Percentiles rank a stretch among this genome's conserved stretches.
Conservation (phyloP, 2,329 filamentous ascomycete species). For the Ascosphaera aggregata region DNA sequence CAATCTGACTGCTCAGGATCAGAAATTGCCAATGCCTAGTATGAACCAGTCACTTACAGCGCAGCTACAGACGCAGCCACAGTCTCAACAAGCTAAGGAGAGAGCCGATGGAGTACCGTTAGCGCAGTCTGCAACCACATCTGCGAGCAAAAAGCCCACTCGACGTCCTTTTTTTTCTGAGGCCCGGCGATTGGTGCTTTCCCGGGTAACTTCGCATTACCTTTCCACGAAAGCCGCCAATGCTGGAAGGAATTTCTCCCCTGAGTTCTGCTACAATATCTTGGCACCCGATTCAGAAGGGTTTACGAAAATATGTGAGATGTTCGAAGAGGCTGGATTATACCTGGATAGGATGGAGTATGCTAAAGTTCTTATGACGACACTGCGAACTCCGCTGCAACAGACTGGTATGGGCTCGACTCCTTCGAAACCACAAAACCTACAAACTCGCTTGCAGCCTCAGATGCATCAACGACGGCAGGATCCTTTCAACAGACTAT, state of each 20-base stretch:
- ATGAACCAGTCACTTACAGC: not conserved
- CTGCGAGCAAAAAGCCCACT: not conserved
- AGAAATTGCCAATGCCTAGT: too few species aligned
- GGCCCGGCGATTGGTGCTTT: not conserved
- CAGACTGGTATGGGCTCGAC: not conserved
- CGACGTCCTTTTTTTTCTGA: not conserved
- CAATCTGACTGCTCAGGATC: too few species aligned
- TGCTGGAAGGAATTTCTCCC: slow-evolving; percentile 1
- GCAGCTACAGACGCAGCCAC: not conserved
- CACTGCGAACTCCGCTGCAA: not conserved
- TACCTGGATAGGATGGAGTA: not conserved
- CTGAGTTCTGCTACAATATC: not conserved
- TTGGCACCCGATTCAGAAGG: not conserved
- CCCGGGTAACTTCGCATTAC: not conserved
- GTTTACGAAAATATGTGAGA: not conserved
- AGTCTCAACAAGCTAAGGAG: not conserved
- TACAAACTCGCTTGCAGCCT: too few species aligned
- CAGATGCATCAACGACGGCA: too few species aligned
- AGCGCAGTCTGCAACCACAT: not conserved
- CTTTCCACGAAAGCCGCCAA: not conserved
- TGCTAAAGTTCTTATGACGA: not conserved
- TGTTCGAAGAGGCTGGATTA: not conserved
- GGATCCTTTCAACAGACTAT: too few species aligned
- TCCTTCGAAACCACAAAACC: not conserved
- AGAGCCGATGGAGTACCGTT: too few species aligned